These are phyloP conservation scores for Paramyrothecium sp. DNA, from an alignment of 2,329 filamentous ascomycete species.

Conservation along the genomic window DNA sequence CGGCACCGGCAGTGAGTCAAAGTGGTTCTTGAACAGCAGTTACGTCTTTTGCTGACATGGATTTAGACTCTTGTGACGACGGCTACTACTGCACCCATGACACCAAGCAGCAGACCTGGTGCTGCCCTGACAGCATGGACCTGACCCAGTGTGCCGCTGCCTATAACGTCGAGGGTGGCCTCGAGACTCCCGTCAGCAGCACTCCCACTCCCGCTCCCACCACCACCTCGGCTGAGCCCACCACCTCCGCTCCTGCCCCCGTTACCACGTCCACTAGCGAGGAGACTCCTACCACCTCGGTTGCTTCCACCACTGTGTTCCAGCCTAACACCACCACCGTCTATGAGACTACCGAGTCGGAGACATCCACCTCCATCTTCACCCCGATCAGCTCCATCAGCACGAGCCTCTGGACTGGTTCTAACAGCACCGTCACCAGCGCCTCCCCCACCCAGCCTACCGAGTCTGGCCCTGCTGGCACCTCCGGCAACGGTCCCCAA, in stretches of 20 bases:
- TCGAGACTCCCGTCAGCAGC: constrained; percentile 33
- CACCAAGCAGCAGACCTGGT: constrained; percentile 49
- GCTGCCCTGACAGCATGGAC: constrained; percentile 57
- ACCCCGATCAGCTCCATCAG: constrained; percentile 20
- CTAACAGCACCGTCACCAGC: constrained; percentile 29
- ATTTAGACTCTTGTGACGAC: constrained; percentile 55
- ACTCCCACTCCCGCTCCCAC: constrained; percentile 20
- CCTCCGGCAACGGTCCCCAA: constrained; percentile 10
- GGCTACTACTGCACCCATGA: constrained; percentile 65
- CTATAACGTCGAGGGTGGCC: constrained; percentile 47
- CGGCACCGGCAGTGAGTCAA: constrained; percentile 53
- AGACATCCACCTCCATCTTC: constrained; percentile 5
- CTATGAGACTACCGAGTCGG: background rate
- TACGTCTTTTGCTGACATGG: background rate
- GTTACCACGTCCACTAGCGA: constrained; percentile 22
- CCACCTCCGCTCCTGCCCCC: constrained; percentile 16
- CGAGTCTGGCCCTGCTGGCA: constrained; percentile 7
- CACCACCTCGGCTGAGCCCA: constrained; percentile 19
- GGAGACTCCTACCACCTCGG: constrained; percentile 24
- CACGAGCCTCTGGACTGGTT: constrained; percentile 26
- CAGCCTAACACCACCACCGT: constrained; percentile 22
- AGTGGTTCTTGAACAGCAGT: background rate
- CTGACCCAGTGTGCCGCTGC: constrained; percentile 53
- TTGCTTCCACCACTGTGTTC: constrained; percentile 16
- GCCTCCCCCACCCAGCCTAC: constrained; percentile 22